Evolutionary conservation across 805 yeast species (phyloP).

Genomic region (Monosporozyma yasuniensis): DNA sequence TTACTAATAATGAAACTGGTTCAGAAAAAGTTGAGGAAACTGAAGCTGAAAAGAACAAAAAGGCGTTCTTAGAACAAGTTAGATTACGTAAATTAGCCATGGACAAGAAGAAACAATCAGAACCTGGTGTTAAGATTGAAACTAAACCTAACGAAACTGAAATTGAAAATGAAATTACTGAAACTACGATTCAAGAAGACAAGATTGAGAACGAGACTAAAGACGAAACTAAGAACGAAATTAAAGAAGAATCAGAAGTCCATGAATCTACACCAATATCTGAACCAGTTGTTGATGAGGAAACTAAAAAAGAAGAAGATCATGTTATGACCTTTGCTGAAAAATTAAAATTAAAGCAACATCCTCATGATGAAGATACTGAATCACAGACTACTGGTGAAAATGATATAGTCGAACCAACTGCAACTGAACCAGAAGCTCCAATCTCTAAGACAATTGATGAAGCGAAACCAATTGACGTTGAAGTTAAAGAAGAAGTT

Average conservation of each 20-base stretch:
- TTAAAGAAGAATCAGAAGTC: conserved; percentile 1
- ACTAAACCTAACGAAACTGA: conserved; percentile 4
- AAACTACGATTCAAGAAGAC: not conserved
- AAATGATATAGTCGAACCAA: not conserved
- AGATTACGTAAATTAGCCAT: conserved; percentile 25
- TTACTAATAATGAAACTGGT: not conserved
- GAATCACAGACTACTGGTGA: conserved; percentile 10
- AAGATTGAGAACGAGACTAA: not conserved
- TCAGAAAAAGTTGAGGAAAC: conserved; percentile 8
- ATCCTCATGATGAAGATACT: conserved; percentile 6
- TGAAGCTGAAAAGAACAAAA: conserved; percentile 24
- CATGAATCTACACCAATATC: not conserved
- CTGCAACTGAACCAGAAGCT: conserved; percentile 13
- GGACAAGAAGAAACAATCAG: conserved; percentile 19
- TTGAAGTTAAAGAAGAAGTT: conserved; percentile 16
- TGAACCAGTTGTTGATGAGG: conserved; percentile 5
- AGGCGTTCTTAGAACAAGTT: conserved; percentile 28
- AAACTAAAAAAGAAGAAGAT: conserved; percentile 10
- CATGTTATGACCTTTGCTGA: conserved; percentile 16
- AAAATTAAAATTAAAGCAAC: conserved; percentile 15
- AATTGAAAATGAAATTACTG: conserved; percentile 3
- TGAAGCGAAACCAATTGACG: conserved; percentile 12
- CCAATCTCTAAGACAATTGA: conserved; percentile 8
- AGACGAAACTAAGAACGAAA: not conserved
- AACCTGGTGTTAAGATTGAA: conserved; percentile 1